Conservation (phyloP, 1,139 yeast species). For the Arxiozyma heterogenica region DNA sequence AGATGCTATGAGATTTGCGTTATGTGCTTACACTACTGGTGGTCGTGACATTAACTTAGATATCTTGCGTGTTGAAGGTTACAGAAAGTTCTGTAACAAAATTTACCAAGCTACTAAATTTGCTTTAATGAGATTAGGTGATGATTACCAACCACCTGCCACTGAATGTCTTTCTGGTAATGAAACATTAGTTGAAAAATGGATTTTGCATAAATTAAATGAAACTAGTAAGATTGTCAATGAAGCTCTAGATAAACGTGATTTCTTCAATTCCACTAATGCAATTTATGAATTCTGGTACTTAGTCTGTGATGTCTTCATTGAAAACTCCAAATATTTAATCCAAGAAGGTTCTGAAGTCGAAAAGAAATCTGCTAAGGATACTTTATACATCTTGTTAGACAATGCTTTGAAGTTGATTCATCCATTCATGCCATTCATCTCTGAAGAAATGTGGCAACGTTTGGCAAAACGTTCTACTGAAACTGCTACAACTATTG, state of each 20-base stretch:
- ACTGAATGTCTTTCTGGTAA: slow-evolving; percentile 55
- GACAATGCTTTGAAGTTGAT: slow-evolving; percentile 87
- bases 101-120: slow-evolving; percentile 98
- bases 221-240: slow-evolving; percentile 58
- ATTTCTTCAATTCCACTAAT: slow-evolving; percentile 80
- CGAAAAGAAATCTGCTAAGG: slow-evolving; percentile 83
- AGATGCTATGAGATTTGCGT: slow-evolving; percentile 94
- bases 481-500: slow-evolving; percentile 63
- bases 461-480: slow-evolving; percentile 82
- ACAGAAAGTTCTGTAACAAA: slow-evolving; percentile 98
- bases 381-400: slow-evolving; percentile 84
- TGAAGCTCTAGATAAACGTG: slow-evolving; percentile 68
- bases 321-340: slow-evolving; percentile 90
- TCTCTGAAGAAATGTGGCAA: slow-evolving; percentile 98
- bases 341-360: slow-evolving; percentile 82
- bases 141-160: slow-evolving; percentile 74
- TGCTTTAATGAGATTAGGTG: slow-evolving; percentile 87
- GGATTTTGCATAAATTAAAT: slow-evolving; percentile 87
- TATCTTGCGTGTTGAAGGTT: slow-evolving; percentile 94
- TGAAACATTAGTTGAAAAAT: slow-evolving; percentile 88
- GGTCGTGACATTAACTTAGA: slow-evolving; percentile 97
- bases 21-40: slow-evolving; percentile 97
- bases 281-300: slow-evolving; percentile 90
- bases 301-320: slow-evolving; percentile 93
- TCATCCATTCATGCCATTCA: slow-evolving; percentile 97